Evolutionary conservation across 1,284 basidiomycete species (phyloP).

Genomic region (Pascua sp.): DNA sequence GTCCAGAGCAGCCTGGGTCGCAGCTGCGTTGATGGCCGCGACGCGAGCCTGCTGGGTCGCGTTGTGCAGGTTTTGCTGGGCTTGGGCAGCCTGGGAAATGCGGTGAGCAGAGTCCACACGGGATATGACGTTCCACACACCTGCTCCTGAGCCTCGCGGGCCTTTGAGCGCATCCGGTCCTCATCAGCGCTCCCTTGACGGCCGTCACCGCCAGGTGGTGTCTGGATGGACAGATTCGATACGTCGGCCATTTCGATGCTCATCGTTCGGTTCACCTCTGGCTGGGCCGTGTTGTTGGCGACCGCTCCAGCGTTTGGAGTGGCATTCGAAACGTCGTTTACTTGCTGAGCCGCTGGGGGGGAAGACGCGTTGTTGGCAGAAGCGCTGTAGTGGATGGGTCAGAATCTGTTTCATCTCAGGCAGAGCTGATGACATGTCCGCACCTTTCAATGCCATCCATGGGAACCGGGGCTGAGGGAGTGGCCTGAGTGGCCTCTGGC

Average conservation of each 20-base stretch:
- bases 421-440: slow-evolving; percentile 1
- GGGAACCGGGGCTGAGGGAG: slow-evolving; percentile 8
- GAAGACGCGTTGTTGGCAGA: too few relatives aligned
- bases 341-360: too few relatives aligned
- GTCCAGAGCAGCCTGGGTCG: slow-evolving; percentile 46
- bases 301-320: too few relatives aligned
- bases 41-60: slow-evolving; percentile 50
- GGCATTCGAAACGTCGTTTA: too few relatives aligned
- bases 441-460: slow-evolving; percentile 35
- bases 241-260: slow-evolving; percentile 46
- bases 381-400: too few relatives aligned
- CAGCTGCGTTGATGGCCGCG: slow-evolving; percentile 49
- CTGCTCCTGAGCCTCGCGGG: slow-evolving; percentile 48
- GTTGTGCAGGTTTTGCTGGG: slow-evolving; percentile 47
- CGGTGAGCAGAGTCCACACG: not conserved
- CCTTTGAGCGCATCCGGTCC: slow-evolving; percentile 46
- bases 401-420: too few relatives aligned
- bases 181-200: slow-evolving; percentile 36
- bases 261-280: slow-evolving; percentile 28
- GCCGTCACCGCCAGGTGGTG: slow-evolving; percentile 16
- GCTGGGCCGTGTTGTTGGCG: slow-evolving; percentile 1
- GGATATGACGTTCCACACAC: slow-evolving; percentile 20
- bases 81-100: slow-evolving; percentile 38
- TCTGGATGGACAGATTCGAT: slow-evolving; percentile 19
- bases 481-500: slow-evolving; percentile 1